Conservation (phyloP, 768 basidiomycete genomes). For the Dentipellis sp. region DNA sequence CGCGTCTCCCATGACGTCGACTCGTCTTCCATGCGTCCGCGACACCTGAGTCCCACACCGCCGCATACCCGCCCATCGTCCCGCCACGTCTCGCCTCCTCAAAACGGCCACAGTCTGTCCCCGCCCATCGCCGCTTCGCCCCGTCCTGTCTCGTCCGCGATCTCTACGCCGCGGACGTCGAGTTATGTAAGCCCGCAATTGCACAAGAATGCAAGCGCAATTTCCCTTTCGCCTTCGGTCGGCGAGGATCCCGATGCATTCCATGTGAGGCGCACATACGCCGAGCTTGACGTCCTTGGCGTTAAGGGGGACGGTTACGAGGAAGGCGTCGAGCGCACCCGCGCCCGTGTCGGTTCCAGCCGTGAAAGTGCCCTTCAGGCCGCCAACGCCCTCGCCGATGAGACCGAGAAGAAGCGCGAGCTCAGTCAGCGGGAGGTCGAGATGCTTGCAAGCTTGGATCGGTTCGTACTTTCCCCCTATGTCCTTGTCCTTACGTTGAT, state of each 20-base stretch:
- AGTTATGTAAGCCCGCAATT: constrained; percentile 7
- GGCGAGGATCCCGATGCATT: constrained; percentile 79
- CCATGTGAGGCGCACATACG: constrained; percentile 82
- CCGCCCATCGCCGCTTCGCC: not conserved
- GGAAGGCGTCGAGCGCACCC: constrained; percentile 89
- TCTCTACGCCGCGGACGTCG: constrained; percentile 8
- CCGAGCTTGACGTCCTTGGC: constrained; percentile 80
- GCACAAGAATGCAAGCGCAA: constrained; percentile 28
- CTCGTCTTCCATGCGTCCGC: not conserved
- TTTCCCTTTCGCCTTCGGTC: constrained; percentile 61
- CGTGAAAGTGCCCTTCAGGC: constrained; percentile 52
- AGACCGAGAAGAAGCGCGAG: constrained; percentile 53
- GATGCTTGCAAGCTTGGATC: constrained; percentile 71
- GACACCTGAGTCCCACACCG: constrained; percentile 14
- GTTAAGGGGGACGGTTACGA: constrained; percentile 93
- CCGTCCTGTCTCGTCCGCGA: constrained; percentile 1
- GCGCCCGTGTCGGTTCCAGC: constrained; percentile 54
- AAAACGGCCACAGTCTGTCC: not conserved
- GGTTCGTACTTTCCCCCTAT: constrained; percentile 34
- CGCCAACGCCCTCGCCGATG: constrained; percentile 44
- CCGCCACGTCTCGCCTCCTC: not conserved
- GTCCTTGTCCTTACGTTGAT: not conserved
- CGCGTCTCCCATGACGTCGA: not conserved
- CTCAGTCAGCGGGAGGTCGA: constrained; percentile 67
- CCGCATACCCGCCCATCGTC: constrained; percentile 11